These are phyloP conservation scores for Sungouiella thailandica DNA, from an alignment of 805 yeast species.

Conservation along the genomic window DNA sequence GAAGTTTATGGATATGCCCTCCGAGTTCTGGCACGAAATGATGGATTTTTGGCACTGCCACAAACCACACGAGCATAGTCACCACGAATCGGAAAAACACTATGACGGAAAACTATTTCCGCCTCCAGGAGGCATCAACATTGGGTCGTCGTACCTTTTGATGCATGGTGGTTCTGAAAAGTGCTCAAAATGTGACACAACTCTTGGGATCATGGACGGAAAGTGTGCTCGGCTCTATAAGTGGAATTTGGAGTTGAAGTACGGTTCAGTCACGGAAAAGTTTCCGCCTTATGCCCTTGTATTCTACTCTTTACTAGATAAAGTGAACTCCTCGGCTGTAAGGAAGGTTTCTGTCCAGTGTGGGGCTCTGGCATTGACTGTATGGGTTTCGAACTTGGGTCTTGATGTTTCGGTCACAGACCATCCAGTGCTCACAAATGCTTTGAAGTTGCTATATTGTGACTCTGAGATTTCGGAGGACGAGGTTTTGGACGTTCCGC, in stretches of 20 bases:
- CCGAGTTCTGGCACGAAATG: slow-evolving; percentile 89
- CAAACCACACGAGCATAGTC: slow-evolving; percentile 46
- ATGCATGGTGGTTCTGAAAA: slow-evolving; percentile 22
- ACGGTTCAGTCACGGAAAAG: slow-evolving; percentile 10
- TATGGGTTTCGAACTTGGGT: slow-evolving; percentile 37
- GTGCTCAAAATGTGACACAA: slow-evolving; percentile 34
- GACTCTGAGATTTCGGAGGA: slow-evolving; percentile 11
- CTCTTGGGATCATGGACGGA: slow-evolving; percentile 37
- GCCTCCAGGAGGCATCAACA: slow-evolving; percentile 33
- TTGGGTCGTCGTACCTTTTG: slow-evolving; percentile 56
- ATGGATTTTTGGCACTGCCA: slow-evolving; percentile 99
- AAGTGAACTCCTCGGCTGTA: slow-evolving; percentile 34
- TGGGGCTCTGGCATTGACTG: slow-evolving; percentile 12
- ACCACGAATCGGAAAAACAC: slow-evolving; percentile 19
- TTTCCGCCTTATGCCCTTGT: slow-evolving; percentile 17
- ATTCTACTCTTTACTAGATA: slow-evolving; percentile 27
- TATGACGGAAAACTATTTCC: slow-evolving; percentile 42
- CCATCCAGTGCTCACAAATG: slow-evolving; percentile 10
- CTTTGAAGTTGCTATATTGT: slow-evolving; percentile 29
- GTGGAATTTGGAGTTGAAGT: slow-evolving; percentile 46
- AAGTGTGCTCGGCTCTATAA: slow-evolving; percentile 37
- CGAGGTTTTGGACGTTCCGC: slow-evolving; percentile 9
- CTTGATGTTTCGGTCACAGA: slow-evolving; percentile 22
- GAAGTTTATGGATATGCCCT: slow-evolving; percentile 65
- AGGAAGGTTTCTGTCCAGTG: slow-evolving; percentile 25